Base-by-base conservation (phyloP, 495 filamentous ascomycete species). In the Daldinia loculata region DNA sequence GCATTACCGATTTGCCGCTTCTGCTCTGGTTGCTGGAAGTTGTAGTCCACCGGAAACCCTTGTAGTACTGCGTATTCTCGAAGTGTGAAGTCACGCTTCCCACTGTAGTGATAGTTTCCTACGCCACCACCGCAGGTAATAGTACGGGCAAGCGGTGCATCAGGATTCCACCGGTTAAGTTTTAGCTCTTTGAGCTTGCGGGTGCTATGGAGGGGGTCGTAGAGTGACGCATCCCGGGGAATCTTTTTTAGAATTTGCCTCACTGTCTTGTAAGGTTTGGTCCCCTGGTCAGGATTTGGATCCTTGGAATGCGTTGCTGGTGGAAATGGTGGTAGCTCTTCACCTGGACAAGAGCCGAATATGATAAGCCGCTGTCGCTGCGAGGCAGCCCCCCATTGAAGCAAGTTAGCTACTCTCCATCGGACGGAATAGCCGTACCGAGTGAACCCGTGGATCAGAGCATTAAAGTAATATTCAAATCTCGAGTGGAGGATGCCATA, bases 1-100 rank as follows among this genome's bases (percentile, higher is more conserved):
- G 93, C 93, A 76, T 98, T 98, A 0, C 95, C 95, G 67, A 97
- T 92, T 74, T 95, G 92, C 69, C 84, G 90, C 63, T 86, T 88
- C 2, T 89, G 80, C 6, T 76, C 66, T 0, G 71, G 78, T 0
- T 78, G 79, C 0, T 78, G 71, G 67, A 97, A 97, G 2, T 80
- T 75, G 78, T 93, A 91, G 2, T 81, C 77, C 0, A 80, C 12
- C 0, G 93, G 93, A 56, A 97, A 98, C 0, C 88, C 89, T 64
- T 95, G 92, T 2, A 98, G 74, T 11, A 86, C 83, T 0, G 95
- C 92, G 36, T 91, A 86, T 69, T 99, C 95, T 0, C 90, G 86
- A 0, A 86, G 69, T 0, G 91, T 96, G 62, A 91, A 92, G 0
- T 82, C 77, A 0, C 95, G 78, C n/a, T 65, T 73, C 0, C 93